Base-by-base conservation (phyloP, 2,329 filamentous ascomycete genomes). In the Scedosporium aurantiacum region DNA sequence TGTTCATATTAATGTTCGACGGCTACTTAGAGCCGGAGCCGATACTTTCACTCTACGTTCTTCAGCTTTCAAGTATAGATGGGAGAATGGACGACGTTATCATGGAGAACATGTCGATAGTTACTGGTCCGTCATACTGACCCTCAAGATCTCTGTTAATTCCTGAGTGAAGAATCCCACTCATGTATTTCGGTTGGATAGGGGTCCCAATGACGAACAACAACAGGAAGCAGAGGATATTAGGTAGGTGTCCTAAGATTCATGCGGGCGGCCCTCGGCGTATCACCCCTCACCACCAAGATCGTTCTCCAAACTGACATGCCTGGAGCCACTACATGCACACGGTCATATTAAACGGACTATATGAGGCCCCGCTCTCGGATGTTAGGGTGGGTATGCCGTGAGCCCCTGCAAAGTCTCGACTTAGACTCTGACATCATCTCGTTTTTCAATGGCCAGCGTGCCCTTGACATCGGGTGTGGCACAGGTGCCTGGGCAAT, bases 401-500 rank as follows among this genome's bases (percentile, higher is more conserved):
- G 7, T 40, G 5, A 28, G 8, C 8, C 6, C 12, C 4, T 25
- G 16, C 6, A 12, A 14, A 41, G 4, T 6, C 66, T 70, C 10
- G 32, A 60, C 8, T 57, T 40, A 0, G 16, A 23, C 21, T 18
- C 21, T 21, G 0, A 12, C 3, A 18, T 58, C 56, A 37, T 14
- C 23, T 23, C 10, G n/a, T n/a, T 8, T 5, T 18, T 2, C 6
- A 12, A 21, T 21, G 16, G 64, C 23, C 65, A 76, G 62, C 73
- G 74, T 23, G 78, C 85, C 14, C 73, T 85, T 8, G 82, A 85
- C 65, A 72, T 85, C 8, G 82, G 82, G 57, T 84, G 81, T 5
- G 85, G 85, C 16, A 84, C 82, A 0, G 84, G 84, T 1, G 83
- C 84, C 60, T 87, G 84, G 70, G 70, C 66, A 3, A 67, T 68